These are phyloP conservation scores for Trichoderma brevicompactum DNA, from an alignment of 2,329 filamentous ascomycete genomes.

Conservation along the genomic window DNA sequence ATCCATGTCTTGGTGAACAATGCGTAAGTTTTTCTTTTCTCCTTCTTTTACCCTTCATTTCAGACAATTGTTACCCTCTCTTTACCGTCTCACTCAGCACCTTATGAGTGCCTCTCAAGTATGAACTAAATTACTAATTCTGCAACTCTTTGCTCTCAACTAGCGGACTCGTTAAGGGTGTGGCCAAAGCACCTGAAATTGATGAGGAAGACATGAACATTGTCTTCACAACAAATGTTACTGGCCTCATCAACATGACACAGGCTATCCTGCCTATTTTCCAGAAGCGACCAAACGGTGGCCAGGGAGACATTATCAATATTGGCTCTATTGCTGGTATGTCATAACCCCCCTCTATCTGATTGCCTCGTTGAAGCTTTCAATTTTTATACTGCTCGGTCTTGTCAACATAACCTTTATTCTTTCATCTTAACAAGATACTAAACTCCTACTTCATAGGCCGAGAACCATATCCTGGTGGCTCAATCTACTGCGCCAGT, in stretches of 20 bases:
- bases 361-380: neutral
- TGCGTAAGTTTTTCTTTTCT: conserved; percentile 65
- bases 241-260: conserved; percentile 93
- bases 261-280: conserved; percentile 86
- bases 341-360: neutral
- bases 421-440: neutral
- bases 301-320: conserved; percentile 92
- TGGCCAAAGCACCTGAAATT: conserved; percentile 85
- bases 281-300: conserved; percentile 74
- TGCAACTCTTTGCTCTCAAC: neutral
- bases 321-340: conserved; percentile 84
- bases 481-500: conserved; percentile 89
- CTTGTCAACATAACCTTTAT: neutral
- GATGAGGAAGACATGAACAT: conserved; percentile 76
- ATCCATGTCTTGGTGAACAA: conserved; percentile 95
- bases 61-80: neutral
- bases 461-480: conserved; percentile 81
- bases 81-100: neutral
- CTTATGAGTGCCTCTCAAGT: neutral
- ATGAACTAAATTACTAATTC: neutral
- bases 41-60: neutral
- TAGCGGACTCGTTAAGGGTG: conserved; percentile 85
- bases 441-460: conserved; percentile 42
- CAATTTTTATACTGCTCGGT: too few species aligned
- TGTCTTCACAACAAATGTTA: conserved; percentile 95